These are phyloP conservation scores for Ochetophila trinervis DNA, from an alignment of 306 rosid species.

Conservation along the genomic window DNA sequence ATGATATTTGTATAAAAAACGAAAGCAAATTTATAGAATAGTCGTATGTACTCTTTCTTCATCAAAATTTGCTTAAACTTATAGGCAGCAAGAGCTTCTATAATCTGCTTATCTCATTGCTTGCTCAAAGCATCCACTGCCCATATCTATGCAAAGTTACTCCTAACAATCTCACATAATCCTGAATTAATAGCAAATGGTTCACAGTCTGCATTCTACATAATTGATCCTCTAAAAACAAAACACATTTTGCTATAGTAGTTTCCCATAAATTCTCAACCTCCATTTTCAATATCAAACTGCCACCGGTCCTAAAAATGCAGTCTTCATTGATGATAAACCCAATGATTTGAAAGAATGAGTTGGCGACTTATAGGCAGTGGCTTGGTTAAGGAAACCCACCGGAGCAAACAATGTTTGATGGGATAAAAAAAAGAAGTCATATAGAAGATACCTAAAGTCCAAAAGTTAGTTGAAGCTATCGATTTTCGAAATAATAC, in stretches of 20 bases:
- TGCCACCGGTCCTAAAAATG: conserved; percentile 89
- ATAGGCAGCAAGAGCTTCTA: conserved; percentile 77
- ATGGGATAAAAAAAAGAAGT: conserved; percentile 96
- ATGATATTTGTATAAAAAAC: conserved; percentile 85
- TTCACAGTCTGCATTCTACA: conserved; percentile 98
- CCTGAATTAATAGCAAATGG: conserved; percentile 85
- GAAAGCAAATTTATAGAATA: conserved; percentile 96
- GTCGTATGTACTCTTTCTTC: conserved; percentile 97
- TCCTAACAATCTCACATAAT: conserved; percentile 89
- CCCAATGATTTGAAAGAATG: conserved; percentile 94
- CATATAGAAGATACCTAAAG: conserved; percentile 97
- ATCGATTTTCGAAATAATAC: conserved; percentile 85
- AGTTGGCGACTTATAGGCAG: no score
- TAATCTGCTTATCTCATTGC: conserved; percentile 93
- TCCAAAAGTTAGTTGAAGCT: conserved; percentile 94
- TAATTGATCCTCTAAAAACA: conserved; percentile 96
- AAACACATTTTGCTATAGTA: conserved; percentile 97
- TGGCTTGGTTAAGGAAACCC: no score
- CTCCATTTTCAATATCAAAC: conserved; percentile 80
- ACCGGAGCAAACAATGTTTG: conserved; percentile 95
- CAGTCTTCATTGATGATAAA: conserved; percentile 92
- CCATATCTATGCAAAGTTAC: conserved; percentile 88
- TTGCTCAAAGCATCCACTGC: conserved; percentile 85
- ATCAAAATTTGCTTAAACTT: conserved; percentile 95
- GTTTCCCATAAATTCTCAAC: conserved; percentile 98